Evolutionary conservation across 805 yeast genomes (phyloP), one percentile per base, ranked within the genome.

Genomic region (Ogataea saltuana): DNA sequence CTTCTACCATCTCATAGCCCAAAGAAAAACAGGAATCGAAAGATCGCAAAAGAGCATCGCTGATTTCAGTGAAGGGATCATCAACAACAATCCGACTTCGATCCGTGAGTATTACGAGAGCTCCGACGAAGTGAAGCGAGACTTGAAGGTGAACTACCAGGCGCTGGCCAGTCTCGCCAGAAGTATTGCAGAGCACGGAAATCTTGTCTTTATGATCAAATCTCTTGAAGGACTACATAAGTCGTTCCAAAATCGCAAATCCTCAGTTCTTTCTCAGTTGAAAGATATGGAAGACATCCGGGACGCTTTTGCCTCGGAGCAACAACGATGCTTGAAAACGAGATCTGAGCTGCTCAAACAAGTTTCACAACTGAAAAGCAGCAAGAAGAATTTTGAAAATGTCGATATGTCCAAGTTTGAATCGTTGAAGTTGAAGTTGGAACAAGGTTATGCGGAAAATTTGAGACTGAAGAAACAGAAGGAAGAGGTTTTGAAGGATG

Each of bases 21-120:
- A 63, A 28, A 52, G 60, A 37, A 49, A 52, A 33, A 42, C 59
- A 10, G 60, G 60, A 7, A 55, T 62, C 10, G 47, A 51, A 10
- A 53, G 58, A 2, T 58, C 60, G 6, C 49, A 59, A 16, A 48
- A 44, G 8, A 58, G 58, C 34, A 58, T 60, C 2, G 45, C 50
- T 3, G 61, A 56, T 19, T 62, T 61, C 39, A 60, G 58, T 9
- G 48, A 51, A 19, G 58, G 53, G 27, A 58, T 63, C n/a, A 44
- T 49, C n/a, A 60, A 60, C 13, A 57, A 60, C 10, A 63, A 63
- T 38, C 64, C 64, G 11, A 53, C 57, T 3, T 58, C 65, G 4
- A 56, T 63, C 15, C 44, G 63, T 15, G 68, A 63, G 23, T 63
- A 54, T 39, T 61, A 56, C 42, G 59, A 52, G 23, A 60, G 63